Percentiles rank a stretch among this genome's conserved stretches.
These are phyloP conservation scores for Aspergillus sclerotialis DNA, from an alignment of 2,329 filamentous ascomycete species.

Conservation along the genomic window DNA sequence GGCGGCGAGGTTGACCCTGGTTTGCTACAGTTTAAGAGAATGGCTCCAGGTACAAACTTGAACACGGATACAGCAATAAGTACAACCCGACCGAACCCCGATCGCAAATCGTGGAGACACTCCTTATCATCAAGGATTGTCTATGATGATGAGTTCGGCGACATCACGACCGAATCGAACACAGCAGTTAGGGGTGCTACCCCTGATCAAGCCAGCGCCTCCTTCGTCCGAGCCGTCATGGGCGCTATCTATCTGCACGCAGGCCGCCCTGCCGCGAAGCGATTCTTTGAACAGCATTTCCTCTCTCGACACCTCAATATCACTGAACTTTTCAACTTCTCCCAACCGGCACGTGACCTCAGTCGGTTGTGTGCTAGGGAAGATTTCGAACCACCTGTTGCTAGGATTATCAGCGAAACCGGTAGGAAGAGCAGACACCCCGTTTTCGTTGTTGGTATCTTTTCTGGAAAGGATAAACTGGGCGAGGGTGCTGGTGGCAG, in stretches of 20 bases:
- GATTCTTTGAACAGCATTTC: constrained; percentile 78
- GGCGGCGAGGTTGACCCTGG: constrained; percentile 90
- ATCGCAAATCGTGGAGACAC: constrained; percentile 56
- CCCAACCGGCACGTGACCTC: constrained; percentile 75
- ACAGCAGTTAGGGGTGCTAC: constrained; percentile 33
- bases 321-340: constrained; percentile 73
- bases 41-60: constrained; percentile 35
- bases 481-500: constrained; percentile 80
- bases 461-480: constrained; percentile 81
- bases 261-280: constrained; percentile 69
- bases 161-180: constrained; percentile 38
- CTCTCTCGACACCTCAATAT: constrained; percentile 73
- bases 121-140: constrained; percentile 71
- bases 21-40: constrained; percentile 67
- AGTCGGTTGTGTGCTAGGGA: constrained; percentile 77
- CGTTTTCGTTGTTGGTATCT: constrained; percentile 91
- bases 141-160: constrained; percentile 79
- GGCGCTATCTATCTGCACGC: constrained; percentile 81
- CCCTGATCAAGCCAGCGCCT: constrained; percentile 57
- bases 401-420: constrained; percentile 83
- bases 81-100: constrained; percentile 36
- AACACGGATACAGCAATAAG: constrained; percentile 37
- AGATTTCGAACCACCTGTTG: constrained; percentile 79
- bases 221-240: constrained; percentile 75
- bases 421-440: constrained; percentile 77